Conservation (phyloP, 2,329 filamentous ascomycete genomes). For the Nigrospora sphaerica region DNA sequence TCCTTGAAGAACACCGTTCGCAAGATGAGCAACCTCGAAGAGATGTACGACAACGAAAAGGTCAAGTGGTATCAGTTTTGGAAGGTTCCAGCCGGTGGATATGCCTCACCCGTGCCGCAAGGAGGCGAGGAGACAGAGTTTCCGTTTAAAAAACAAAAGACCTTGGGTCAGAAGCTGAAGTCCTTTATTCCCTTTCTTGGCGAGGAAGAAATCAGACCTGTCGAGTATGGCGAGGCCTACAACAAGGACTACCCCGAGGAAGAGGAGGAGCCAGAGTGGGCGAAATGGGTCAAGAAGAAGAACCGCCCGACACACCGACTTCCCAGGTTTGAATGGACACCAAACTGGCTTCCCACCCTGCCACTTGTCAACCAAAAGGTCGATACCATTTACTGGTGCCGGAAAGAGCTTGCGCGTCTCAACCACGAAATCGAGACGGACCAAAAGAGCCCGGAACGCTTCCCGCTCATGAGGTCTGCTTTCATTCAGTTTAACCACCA, state of each 20-base stretch:
- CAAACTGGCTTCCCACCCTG: constrained; percentile 68
- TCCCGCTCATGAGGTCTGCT: constrained; percentile 88
- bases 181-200: constrained; percentile 41
- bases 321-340: constrained; percentile 48
- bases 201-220: constrained; percentile 28
- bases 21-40: constrained; percentile 38
- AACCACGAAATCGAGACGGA: constrained; percentile 91
- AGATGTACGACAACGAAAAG: constrained; percentile 38
- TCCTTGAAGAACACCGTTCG: constrained; percentile 44
- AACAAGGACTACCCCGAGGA: constrained; percentile 51
- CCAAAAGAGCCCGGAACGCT: constrained; percentile 77
- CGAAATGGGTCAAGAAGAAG: constrained; percentile 71
- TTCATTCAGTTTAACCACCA: constrained; percentile 99
- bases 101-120: constrained; percentile 54
- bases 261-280: constrained; percentile 66
- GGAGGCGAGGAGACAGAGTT: constrained; percentile 38
- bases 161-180: constrained; percentile 44
- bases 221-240: constrained; percentile 57
- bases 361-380: constrained; percentile 82
- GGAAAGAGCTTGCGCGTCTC: constrained; percentile 75
- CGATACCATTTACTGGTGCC: constrained; percentile 89
- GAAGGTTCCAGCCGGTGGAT: constrained; percentile 55
- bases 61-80: constrained; percentile 56
- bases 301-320: constrained; percentile 81
- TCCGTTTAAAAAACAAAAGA: constrained; percentile 37